Evolutionary conservation across 73 alveolate genomes (phyloP), one percentile per base, ranked within the genome.

Genomic region (Paramecium bursaria): DNA sequence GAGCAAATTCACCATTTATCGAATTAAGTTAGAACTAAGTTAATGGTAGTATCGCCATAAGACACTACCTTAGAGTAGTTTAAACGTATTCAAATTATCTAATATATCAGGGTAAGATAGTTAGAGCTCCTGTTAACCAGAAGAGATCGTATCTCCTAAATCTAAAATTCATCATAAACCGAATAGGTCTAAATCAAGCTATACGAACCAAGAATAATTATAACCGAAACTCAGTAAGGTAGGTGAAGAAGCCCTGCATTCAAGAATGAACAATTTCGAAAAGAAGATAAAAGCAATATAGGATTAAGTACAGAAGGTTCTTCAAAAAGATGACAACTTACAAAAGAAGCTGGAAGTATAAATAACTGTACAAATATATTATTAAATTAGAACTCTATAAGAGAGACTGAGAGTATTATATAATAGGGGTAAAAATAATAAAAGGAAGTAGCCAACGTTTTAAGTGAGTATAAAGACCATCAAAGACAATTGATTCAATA

Each of bases 161-260:
- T 54, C 22, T 7, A 21, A 25, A 7, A 25, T 26, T 10, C 11
- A 6, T 7, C 50, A 7, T 39, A 39, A 39, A 11, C 29, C 21
- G 14, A 30, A 54, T 26, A 54, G 75, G 29, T 54, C 48, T 1
- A 5, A 21, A 17, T 54, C 75, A 5, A 4, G 14, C 29, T 4
- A 10, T 44, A 23, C 1, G 33, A 23, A 17, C 50, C 4, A 0
- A 54, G 7, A 54, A 44, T 23, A 26, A 54, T 26, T 19, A 26
- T 7, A 1, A 2, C 2, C 25, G 75, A 54, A 5, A n/a, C 50
- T 23, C 27, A 57, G n/a, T 11, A 57, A 57, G 13, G 10, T 11
- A 11, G 33, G 51, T 57, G 76, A 57, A 57, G 76, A 57, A 57
- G 14, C 52, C 17, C 27, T 50, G 1, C 33, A n/a, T 29, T 57